A percentile compares a stretch with the other conserved stretches of the same genome.
phyloP scores from a whole-genome alignment of 306 rosid genomes.

The Sicyos baderoa region DNA sequence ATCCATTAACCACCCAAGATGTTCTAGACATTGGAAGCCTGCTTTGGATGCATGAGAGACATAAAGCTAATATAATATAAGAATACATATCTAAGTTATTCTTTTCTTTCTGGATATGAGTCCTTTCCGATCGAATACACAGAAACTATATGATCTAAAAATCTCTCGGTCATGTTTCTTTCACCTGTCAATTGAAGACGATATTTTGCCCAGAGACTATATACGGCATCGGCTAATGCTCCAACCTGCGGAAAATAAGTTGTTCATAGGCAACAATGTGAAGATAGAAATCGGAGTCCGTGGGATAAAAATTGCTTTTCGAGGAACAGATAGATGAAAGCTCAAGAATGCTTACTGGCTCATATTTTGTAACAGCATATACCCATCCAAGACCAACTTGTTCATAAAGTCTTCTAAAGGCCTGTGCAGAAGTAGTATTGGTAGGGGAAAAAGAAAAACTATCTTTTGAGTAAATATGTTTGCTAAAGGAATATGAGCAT shows the following conservation, averaged over 20 bases:
- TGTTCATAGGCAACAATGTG: slow-evolving; percentile 17
- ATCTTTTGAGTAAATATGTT: slow-evolving; percentile 2
- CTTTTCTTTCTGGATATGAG: not conserved
- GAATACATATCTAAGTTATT: not conserved
- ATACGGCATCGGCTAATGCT: slow-evolving; percentile 56
- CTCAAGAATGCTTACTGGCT: slow-evolving; percentile 50
- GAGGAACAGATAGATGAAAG: not conserved
- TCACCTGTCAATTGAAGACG: slow-evolving; percentile 83
- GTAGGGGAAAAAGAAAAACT: not conserved
- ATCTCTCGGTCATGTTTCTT: not conserved
- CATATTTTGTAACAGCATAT: slow-evolving; percentile 73
- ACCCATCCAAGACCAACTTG: slow-evolving; percentile 89
- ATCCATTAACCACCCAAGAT: not conserved
- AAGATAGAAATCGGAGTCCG: slow-evolving; percentile 12
- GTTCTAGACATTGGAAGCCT: not conserved
- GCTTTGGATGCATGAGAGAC: not conserved
- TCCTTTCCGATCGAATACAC: not conserved
- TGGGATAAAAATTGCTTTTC: not conserved
- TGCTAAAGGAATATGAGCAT: not conserved
- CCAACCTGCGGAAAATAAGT: slow-evolving; percentile 41
- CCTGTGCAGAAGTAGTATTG: slow-evolving; percentile 44
- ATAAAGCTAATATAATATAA: not conserved
- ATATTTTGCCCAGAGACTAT: slow-evolving; percentile 76
- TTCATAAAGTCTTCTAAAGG: slow-evolving; percentile 77
- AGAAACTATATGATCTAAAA: not conserved